A percentile compares a stretch with the other conserved stretches of the same genome.
These are phyloP conservation scores for Dissophora globulifera DNA, from an alignment of 192 early-diverging fungal genomes.

Conservation along the genomic window DNA sequence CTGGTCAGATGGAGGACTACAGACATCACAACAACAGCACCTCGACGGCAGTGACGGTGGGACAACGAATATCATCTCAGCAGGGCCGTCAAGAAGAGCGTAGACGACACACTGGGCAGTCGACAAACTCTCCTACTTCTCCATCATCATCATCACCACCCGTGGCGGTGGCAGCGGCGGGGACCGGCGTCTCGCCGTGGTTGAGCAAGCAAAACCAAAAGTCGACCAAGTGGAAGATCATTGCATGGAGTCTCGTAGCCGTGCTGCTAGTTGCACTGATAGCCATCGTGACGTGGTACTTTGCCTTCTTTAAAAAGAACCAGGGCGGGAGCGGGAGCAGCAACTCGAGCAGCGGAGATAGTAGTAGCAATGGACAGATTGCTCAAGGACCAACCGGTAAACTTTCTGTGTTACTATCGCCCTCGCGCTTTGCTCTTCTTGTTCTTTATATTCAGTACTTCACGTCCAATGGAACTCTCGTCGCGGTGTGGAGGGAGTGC, in stretches of 20 bases:
- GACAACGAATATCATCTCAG: conserved; percentile 27
- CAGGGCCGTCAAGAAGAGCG: conserved; percentile 42
- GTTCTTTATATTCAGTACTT: too few relatives aligned
- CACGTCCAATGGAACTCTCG: too few relatives aligned
- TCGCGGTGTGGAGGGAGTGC: too few relatives aligned
- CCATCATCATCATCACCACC: too few relatives aligned
- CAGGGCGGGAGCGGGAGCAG: neutral
- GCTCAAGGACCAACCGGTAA: conserved; percentile 29
- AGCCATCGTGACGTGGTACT: conserved; percentile 37
- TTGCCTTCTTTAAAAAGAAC: conserved; percentile 44
- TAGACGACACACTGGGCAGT: conserved; percentile 11
- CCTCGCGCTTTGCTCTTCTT: too few relatives aligned
- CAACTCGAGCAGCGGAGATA: conserved; percentile 2
- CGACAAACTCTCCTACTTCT: neutral
- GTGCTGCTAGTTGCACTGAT: conserved; percentile 17
- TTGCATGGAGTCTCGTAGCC: conserved; percentile 13
- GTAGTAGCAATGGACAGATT: neutral
- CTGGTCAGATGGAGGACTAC: neutral
- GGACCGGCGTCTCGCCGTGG: conserved; percentile 25
- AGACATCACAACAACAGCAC: neutral
- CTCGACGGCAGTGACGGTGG: neutral
- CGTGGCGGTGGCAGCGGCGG: conserved; percentile 23
- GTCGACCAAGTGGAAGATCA: conserved; percentile 30
- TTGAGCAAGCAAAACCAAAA: conserved; percentile 30
- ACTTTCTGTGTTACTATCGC: neutral